Base-by-base conservation (phyloP, 345 rosid genomes). In the Camelina sativa region DNA sequence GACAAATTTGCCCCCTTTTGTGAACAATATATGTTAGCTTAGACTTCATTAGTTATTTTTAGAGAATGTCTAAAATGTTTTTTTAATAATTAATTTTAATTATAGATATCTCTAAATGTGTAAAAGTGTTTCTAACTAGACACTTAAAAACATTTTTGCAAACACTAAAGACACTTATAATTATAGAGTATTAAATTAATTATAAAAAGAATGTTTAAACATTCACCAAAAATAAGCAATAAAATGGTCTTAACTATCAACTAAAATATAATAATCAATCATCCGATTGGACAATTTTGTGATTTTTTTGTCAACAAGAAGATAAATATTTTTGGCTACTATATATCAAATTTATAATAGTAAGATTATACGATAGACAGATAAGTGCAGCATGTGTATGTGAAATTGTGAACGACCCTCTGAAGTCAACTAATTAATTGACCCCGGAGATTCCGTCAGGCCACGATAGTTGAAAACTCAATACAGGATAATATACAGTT, bases 391-490 rank as follows among this genome's bases (percentile, higher is more conserved):
- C 8, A 34, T 2, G 46, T 58, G 74, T 37, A 37, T 11, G 13
- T n/a, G n/a, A n/a, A n/a, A n/a, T 2, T 44, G 17, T 60, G 60
- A 60, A 50, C 67, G 25, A 16, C 8, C 41, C 8, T 56, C 19
- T 7, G 10, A 71, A 60, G 67, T 61, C 66, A 71, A 50, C 50
- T 46, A 61, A 28, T 47, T 46, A 61, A 17, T 34, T 46, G 46
- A 70, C 66, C 11, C 47, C 16, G 16, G 65, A 32, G 28, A 30
- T 56, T 43, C 44, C 65, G 72, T 15, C 40, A 25, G 16, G 10
- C 62, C 16, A 1, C 3, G 34, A 44, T 19, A 16, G 46, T 46
- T 57, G 65, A 58, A 44, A 41, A 57, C 19, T 69, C 13, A 58
- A 41, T 70, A 19, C 30, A 28, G 30, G 30, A 28, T 28, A 28